phyloP scores from a whole-genome alignment of 805 yeast genomes.

The Yamadazyma olivae region DNA sequence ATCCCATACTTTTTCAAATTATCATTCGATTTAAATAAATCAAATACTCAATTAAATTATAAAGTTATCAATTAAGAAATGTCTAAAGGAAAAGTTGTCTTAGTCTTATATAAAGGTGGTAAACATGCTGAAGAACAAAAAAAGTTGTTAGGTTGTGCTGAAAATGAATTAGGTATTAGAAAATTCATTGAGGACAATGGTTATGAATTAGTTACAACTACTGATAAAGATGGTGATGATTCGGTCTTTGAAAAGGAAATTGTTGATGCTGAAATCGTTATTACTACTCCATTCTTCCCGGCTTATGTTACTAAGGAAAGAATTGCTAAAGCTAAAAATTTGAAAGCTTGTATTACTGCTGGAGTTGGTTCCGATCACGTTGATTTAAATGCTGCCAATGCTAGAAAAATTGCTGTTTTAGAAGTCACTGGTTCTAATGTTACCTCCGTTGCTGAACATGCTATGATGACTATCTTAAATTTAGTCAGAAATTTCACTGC shows the following conservation, averaged over 20 bases:
- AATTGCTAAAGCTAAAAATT: slow-evolving; percentile 64
- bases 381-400: slow-evolving; percentile 67
- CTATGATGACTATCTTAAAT: slow-evolving; percentile 65
- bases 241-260: slow-evolving; percentile 62
- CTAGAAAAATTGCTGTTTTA: slow-evolving; percentile 59
- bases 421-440: slow-evolving; percentile 86
- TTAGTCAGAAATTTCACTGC: slow-evolving; percentile 77
- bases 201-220: slow-evolving; percentile 62
- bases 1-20: too few relatives aligned
- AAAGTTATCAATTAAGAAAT: too few relatives aligned
- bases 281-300: slow-evolving; percentile 83
- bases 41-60: too few relatives aligned
- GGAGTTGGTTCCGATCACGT: slow-evolving; percentile 86
- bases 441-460: slow-evolving; percentile 79
- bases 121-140: slow-evolving; percentile 59
- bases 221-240: slow-evolving; percentile 62
- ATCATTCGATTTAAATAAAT: too few relatives aligned
- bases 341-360: slow-evolving; percentile 71
- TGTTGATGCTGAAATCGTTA: slow-evolving; percentile 70
- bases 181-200: slow-evolving; percentile 64
- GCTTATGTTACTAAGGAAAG: slow-evolving; percentile 69
- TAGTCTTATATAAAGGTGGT: slow-evolving; percentile 59
- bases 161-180: slow-evolving; percentile 72
- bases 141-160: slow-evolving; percentile 64
- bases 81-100: slow-evolving; percentile 46